phyloP scores from a whole-genome alignment of 2,329 filamentous ascomycete species.

The Aureobasidium sp. region DNA sequence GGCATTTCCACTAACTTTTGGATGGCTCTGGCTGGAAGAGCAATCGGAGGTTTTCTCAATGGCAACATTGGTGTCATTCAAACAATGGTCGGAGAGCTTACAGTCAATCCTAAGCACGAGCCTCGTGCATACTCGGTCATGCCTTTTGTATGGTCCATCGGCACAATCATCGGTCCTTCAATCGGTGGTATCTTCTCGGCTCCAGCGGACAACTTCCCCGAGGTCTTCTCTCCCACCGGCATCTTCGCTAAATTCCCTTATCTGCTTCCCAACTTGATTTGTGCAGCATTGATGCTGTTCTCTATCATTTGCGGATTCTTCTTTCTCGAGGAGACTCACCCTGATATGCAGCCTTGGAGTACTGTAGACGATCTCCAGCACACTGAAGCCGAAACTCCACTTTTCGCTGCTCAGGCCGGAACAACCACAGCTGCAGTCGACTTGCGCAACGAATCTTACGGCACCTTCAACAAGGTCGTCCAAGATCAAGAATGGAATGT shows the following conservation, averaged over 20 bases:
- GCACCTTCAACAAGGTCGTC: conserved; percentile 39
- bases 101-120: conserved; percentile 77
- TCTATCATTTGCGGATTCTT: conserved; percentile 77
- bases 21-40: conserved; percentile 69
- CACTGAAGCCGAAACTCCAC: conserved; percentile 58
- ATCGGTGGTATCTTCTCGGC: conserved; percentile 83
- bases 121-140: conserved; percentile 87
- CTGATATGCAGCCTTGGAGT: conserved; percentile 61
- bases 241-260: conserved; percentile 78
- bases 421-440: conserved; percentile 65
- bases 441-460: conserved; percentile 60
- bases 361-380: conserved; percentile 27
- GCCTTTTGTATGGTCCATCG: conserved; percentile 90
- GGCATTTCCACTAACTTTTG: conserved; percentile 79
- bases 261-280: conserved; percentile 81
- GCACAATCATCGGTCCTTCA: conserved; percentile 80
- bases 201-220: conserved; percentile 67
- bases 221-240: conserved; percentile 57
- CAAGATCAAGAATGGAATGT: conserved; percentile 50
- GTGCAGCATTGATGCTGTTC: conserved; percentile 65
- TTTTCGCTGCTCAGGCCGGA: conserved; percentile 64
- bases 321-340: conserved; percentile 81
- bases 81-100: conserved; percentile 64
- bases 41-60: conserved; percentile 75
- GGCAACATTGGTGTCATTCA: conserved; percentile 58